These are phyloP conservation scores for Aaosphaeria arxii DNA, from an alignment of 2,329 filamentous ascomycete genomes.

Conservation along the genomic window DNA sequence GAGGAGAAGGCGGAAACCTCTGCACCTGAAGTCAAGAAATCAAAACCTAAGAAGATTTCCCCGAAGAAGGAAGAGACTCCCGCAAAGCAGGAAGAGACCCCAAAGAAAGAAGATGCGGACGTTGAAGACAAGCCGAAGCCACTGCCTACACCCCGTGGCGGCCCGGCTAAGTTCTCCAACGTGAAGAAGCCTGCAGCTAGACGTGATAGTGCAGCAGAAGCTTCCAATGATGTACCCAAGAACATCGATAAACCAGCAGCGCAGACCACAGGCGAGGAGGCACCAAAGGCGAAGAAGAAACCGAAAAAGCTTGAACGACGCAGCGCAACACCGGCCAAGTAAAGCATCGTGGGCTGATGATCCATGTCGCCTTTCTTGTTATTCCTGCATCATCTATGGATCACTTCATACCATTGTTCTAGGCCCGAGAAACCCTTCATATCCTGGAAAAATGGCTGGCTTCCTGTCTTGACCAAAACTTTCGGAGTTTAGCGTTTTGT, in stretches of 20 bases:
- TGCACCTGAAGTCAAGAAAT: not conserved
- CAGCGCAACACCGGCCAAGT: not conserved
- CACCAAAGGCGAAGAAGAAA: conserved; percentile 32
- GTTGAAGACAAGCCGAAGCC: not conserved
- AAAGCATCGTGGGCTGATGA: too few relatives aligned
- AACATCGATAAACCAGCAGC: not conserved
- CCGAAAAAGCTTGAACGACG: conserved; percentile 35
- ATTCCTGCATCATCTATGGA: too few relatives aligned
- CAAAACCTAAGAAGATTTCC: not conserved
- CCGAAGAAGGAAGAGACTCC: not conserved
- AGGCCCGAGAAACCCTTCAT: too few relatives aligned
- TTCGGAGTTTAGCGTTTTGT: too few relatives aligned
- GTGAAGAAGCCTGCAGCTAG: conserved; percentile 7
- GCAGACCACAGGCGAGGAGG: conserved; percentile 2
- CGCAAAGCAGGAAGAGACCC: conserved; percentile 1
- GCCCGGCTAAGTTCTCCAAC: conserved; percentile 10
- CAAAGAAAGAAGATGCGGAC: conserved; percentile 15
- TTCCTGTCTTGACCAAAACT: too few relatives aligned
- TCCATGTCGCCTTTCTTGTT: too few relatives aligned
- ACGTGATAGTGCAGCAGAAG: not conserved
- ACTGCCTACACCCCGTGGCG: conserved; percentile 11
- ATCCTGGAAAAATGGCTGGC: too few relatives aligned
- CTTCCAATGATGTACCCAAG: conserved; percentile 1
- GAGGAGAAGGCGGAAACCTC: conserved; percentile 16
- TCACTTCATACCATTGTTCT: too few relatives aligned